Conservation (phyloP, 1,284 basidiomycete genomes). For the Ganoderma lingzhi region DNA sequence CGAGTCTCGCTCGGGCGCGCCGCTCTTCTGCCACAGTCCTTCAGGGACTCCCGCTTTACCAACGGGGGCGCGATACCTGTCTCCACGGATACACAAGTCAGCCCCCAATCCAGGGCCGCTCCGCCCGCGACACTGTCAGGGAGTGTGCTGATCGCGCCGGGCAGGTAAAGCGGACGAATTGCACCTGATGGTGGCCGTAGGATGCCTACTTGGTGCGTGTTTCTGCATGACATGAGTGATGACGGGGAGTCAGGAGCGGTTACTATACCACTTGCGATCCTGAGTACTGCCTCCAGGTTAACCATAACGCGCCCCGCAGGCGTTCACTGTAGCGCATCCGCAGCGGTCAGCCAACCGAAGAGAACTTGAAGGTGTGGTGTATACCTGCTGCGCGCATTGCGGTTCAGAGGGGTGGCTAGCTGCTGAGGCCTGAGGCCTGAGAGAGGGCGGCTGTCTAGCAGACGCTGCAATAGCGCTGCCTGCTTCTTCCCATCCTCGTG, state of each 20-base stretch:
- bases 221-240: background rate
- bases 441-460: background rate
- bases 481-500: constrained; percentile 7
- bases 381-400: background rate
- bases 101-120: background rate
- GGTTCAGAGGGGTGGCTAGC: background rate
- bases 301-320: background rate
- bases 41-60: background rate
- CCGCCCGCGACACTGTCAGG: background rate
- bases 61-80: background rate
- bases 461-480: background rate
- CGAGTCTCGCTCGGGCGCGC: constrained; percentile 1
- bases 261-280: background rate
- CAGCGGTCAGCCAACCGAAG: background rate
- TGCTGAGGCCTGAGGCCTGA: background rate
- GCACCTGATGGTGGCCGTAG: background rate
- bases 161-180: background rate
- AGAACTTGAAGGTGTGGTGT: background rate
- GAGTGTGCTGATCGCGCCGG: background rate
- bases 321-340: background rate
- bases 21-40: constrained; percentile 1
- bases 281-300: background rate
- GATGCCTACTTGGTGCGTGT: background rate
- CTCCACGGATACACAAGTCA: background rate
- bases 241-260: background rate